Base-by-base conservation (phyloP, 202 grass and related monocot genomes). In the Digitaria exilis region DNA sequence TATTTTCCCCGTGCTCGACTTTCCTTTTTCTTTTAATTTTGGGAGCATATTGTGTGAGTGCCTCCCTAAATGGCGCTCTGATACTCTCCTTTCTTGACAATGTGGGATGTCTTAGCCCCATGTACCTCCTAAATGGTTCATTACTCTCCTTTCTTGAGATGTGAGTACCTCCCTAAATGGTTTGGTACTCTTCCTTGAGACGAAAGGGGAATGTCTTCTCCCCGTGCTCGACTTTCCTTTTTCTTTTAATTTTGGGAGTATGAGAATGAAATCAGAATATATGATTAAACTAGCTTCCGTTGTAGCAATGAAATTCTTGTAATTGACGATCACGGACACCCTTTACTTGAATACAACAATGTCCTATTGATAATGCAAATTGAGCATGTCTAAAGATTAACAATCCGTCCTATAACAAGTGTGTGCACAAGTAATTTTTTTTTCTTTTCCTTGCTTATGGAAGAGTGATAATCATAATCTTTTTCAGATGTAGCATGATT, bases 221-320 rank as follows among this genome's bases (percentile, higher is more conserved):
- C 54, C 9, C 9, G 12, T 57, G n/a, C n/a, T 25, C 8, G 54
- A 57, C 8, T 57, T 25, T 25, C 3, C n/a, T 3, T 57, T 49
- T 57, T 57, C n/a, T 11, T 57, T 25, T 12, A 57, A 9, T 57
- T 57, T 4, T 34, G 37, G 16, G 46, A 77, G 44, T 56, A 51
- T 72, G 67, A 21, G 42, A 71, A 52, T 54, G 48, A 73, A 35
- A 54, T 22, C 9, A 34, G 48, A 22, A 54, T n/a, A 51, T 61
- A 9, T 28, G 14, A 81, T 29, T 18, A 71, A 78, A 13, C 37
- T 83, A 9, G 15, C 26, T 71, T 71, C 21, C 32, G 73, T 28
- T 7, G 28, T 65, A 72, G 12, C 52, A 71, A 52, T 69, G 9
- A 77, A 77, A 30, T 84, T 61, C 34, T 55, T 82, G 32, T 71